These are phyloP conservation scores for Cladosporium sp. DNA, from an alignment of 2,329 filamentous ascomycete genomes.

Conservation along the genomic window DNA sequence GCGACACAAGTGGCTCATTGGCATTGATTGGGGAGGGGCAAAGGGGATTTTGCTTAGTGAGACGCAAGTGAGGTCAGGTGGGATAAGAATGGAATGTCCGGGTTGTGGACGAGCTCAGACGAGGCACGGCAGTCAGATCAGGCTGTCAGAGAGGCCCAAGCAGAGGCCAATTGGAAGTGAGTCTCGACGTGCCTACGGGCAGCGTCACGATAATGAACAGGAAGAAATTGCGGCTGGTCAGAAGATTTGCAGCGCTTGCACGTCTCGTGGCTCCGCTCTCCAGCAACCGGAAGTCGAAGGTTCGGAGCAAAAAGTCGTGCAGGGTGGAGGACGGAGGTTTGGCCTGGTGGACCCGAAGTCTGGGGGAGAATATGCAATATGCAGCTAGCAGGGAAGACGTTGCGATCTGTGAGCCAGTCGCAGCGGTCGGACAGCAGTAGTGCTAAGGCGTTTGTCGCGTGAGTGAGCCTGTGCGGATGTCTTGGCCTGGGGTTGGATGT, in stretches of 20 bases:
- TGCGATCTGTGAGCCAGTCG: no score
- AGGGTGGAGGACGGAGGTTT: not conserved
- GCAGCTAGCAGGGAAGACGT: slow-evolving; percentile 3
- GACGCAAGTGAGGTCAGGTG: slow-evolving; percentile 6
- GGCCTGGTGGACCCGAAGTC: slow-evolving; percentile 6
- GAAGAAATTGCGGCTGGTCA: not conserved
- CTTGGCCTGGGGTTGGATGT: slow-evolving; percentile 10
- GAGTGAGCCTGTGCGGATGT: slow-evolving; percentile 1
- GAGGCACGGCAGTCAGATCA: slow-evolving; percentile 9
- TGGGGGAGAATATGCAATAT: not conserved
- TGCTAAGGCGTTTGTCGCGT: not conserved
- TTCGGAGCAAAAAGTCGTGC: not conserved
- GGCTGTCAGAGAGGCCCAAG: not conserved
- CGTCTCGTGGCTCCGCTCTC: slow-evolving; percentile 4
- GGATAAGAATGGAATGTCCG: not conserved
- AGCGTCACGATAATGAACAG: slow-evolving; percentile 10
- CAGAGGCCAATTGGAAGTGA: slow-evolving; percentile 6
- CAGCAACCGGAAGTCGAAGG: slow-evolving; percentile 3
- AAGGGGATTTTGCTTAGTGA: not conserved
- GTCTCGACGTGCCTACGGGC: not conserved
- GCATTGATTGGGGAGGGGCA: not conserved
- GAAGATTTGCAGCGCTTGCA: slow-evolving; percentile 8
- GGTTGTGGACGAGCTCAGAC: slow-evolving; percentile 10
- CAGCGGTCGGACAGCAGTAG: no score
- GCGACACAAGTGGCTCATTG: slow-evolving; percentile 5